Percentiles rank a stretch among this genome's conserved stretches.
Conservation (phyloP, 2,329 filamentous ascomycete genomes). For the Samsoniella hepiali region DNA sequence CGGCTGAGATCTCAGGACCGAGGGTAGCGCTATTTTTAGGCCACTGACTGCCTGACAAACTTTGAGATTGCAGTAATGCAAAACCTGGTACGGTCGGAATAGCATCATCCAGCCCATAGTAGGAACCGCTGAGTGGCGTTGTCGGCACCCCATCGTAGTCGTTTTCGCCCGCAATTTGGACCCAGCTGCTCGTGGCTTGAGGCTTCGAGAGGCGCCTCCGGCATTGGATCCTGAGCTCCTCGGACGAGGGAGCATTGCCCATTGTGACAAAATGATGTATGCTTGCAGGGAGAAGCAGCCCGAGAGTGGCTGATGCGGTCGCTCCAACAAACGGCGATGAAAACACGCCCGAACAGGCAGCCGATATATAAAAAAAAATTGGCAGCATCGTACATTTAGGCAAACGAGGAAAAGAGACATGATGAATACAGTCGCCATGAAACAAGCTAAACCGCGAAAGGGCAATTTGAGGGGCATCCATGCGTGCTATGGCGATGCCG, state of each 20-base stretch:
- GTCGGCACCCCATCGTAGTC: conserved; percentile 17
- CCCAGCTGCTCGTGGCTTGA: conserved; percentile 39
- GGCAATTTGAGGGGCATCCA: conserved; percentile 12
- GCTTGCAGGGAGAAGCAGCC: neutral
- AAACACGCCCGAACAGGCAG: neutral
- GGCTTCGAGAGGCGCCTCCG: conserved; percentile 53
- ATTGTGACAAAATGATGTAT: conserved; percentile 30
- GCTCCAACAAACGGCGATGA: conserved; percentile 2
- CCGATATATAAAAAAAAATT: neutral
- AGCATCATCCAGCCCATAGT: conserved; percentile 19
- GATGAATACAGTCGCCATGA: neutral
- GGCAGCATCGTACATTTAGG: conserved; percentile 4
- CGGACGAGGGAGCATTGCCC: conserved; percentile 50
- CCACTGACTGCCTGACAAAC: neutral
- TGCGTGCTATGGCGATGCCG: neutral
- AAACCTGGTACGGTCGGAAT: conserved; percentile 6
- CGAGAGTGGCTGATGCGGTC: neutral
- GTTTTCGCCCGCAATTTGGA: conserved; percentile 34
- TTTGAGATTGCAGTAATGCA: neutral
- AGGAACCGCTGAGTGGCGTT: conserved; percentile 21
- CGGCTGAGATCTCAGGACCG: neutral
- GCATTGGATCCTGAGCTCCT: conserved; percentile 34
- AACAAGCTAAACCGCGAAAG: conserved; percentile 14
- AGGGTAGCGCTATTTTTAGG: neutral
- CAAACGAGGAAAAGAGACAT: neutral